phyloP scores from a whole-genome alignment of 345 rosid genomes.

The Syzygium oleosum region DNA sequence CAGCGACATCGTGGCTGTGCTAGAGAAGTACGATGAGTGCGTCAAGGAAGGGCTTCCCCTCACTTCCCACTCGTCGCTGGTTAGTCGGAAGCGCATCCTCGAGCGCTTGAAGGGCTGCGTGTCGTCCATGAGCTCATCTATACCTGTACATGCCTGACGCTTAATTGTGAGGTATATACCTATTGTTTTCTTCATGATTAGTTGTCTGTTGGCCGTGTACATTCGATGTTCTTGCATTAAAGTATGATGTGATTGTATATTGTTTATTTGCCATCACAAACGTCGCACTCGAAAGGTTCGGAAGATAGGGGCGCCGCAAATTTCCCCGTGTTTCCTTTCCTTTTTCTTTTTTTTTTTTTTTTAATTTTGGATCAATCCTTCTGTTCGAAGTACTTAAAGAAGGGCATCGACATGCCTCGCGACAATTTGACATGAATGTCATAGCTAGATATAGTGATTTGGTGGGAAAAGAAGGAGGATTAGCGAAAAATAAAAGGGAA shows the following conservation, averaged over 20 bases:
- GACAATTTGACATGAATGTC: background rate
- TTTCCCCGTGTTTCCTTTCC: background rate
- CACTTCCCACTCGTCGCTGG: constrained; percentile 61
- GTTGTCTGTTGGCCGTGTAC: background rate
- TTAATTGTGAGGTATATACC: background rate
- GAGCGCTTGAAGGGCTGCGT: constrained; percentile 73
- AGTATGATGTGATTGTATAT: background rate
- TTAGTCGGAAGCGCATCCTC: constrained; percentile 49
- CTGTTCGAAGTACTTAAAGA: background rate
- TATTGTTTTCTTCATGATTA: background rate
- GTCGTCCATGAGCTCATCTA: constrained; percentile 49
- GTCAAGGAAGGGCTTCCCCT: constrained; percentile 88
- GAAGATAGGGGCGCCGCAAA: background rate
- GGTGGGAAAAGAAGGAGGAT: background rate
- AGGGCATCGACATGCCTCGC: background rate
- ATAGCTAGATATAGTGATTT: background rate
- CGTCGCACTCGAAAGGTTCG: background rate
- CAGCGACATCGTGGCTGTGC: constrained; percentile 61
- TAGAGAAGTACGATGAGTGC: constrained; percentile 82
- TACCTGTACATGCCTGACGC: constrained; percentile 73
- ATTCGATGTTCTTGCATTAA: background rate
- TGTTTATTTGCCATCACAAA: background rate
- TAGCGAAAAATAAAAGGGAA: background rate
- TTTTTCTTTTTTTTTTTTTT: background rate
- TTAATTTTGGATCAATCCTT: background rate